Base-by-base conservation (phyloP, 2,329 filamentous ascomycete genomes). In the Pleomassaria siparia region DNA sequence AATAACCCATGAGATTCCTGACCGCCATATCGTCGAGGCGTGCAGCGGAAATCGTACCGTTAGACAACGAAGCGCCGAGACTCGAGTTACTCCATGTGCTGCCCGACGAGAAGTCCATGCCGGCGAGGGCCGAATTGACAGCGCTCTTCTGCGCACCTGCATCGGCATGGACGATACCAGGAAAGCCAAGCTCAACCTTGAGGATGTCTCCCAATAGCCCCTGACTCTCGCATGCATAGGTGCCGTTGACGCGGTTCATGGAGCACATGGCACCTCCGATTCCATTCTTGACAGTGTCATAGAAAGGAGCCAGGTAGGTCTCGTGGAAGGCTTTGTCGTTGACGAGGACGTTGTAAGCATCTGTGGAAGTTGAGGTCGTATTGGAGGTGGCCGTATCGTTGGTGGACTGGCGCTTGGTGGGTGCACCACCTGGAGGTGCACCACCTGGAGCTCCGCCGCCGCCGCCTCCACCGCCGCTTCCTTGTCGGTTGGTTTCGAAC, bases 261-360 rank as follows among this genome's bases (percentile, higher is more conserved):
- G 69, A 69, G 57, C 84, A 87, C 84, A 87, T 87, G 45, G 86
- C 71, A 0, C 77, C 80, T 0, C 74, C 80, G 2, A 76, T 78
- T 5, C 81, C 81, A 4, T 82, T 81, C 26, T 70, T 74, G 13
- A 86, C 69, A 0, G 80, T 78, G 47, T 87, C 80, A 56, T 82
- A 78, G 47, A 87, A 88, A 0, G 84, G 84, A 78, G 82, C 87
- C 3, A 84, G 73, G 50, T 88, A 88, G 21, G 81, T 72, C 63
- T 87, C 84, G 55, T 86, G 83, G 45, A 87, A 74, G 0, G 83
- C 83, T 52, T 80, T 78, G 63, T 87, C 85, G 49, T 86, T 79
- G 4, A 86, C 72, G 55, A 80, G 70, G 89, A 85, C 54, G 87
- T 84, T 26, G 78, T 20, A 63, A 75, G 46, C 45, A 48, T 47